Evolutionary conservation across 441 rosid species (phyloP).

Genomic region (Bruguiera hainesii): DNA sequence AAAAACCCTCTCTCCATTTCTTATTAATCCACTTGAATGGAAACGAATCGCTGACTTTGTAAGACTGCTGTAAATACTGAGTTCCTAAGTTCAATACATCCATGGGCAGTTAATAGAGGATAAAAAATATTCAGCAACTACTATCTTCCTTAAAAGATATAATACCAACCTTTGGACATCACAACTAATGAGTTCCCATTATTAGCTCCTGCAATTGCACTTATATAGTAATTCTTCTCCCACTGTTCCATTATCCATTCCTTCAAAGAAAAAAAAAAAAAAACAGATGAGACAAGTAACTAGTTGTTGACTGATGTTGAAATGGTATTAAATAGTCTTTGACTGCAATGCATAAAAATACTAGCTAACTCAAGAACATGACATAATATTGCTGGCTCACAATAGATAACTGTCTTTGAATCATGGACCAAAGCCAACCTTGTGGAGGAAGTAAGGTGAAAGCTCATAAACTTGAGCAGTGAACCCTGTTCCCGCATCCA

Average conservation of each 20-base stretch:
- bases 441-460: constrained; percentile 70
- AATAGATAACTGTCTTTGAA: constrained; percentile 7
- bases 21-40: constrained; percentile 98
- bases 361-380: neutral
- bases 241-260: constrained; percentile 99
- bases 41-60: constrained; percentile 91
- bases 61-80: constrained; percentile 87
- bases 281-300: neutral
- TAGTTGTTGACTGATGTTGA: constrained; percentile 8
- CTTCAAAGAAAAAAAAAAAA: constrained; percentile 22
- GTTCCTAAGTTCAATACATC: constrained; percentile 31
- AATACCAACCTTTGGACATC: constrained; percentile 80
- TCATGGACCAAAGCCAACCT: constrained; percentile 45
- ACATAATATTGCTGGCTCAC: neutral
- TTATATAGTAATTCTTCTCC: constrained; percentile 91
- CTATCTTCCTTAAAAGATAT: neutral
- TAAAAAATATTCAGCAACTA: constrained; percentile 11
- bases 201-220: constrained; percentile 73
- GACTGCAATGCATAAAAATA: constrained; percentile 1
- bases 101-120: constrained; percentile 44
- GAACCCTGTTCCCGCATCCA: constrained; percentile 95
- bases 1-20: constrained; percentile 92
- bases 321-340: constrained; percentile 10
- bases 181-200: constrained; percentile 85
- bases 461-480: constrained; percentile 76